Evolutionary conservation across 768 basidiomycete genomes (phyloP).

Genomic region (Porpolomopsis calyptriformis): DNA sequence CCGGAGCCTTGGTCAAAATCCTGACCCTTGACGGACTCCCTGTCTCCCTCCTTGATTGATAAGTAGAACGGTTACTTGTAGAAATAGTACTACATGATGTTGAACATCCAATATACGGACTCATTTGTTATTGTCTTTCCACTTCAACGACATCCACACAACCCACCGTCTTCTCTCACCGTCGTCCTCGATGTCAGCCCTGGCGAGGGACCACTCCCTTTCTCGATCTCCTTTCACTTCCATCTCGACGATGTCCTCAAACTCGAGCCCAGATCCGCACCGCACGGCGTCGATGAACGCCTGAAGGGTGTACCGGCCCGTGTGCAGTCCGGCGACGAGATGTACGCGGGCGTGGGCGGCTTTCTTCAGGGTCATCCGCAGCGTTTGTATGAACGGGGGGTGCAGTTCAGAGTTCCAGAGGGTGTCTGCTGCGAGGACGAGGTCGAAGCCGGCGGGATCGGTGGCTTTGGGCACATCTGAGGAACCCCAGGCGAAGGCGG

Average conservation of each 20-base stretch:
- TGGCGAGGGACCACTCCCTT: conserved; percentile 43
- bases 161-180: conserved; percentile 62
- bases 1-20: conserved; percentile 29
- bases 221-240: conserved; percentile 28
- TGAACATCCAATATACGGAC: too few relatives aligned
- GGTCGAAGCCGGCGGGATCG: conserved; percentile 34
- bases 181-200: conserved; percentile 50
- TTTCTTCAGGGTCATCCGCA: conserved; percentile 37
- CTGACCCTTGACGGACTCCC: conserved; percentile 34
- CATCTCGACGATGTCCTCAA: conserved; percentile 39
- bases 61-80: neutral
- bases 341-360: conserved; percentile 39
- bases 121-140: conserved; percentile 20
- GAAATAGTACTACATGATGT: neutral
- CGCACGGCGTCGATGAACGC: conserved; percentile 39
- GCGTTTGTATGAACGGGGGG: conserved; percentile 38
- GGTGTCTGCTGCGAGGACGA: conserved; percentile 66
- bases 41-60: neutral
- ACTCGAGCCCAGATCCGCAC: conserved; percentile 29
- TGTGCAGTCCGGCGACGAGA: conserved; percentile 67
- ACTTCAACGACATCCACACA: conserved; percentile 52
- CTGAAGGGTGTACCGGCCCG: conserved; percentile 62
- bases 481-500: conserved; percentile 58
- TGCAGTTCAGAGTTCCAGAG: conserved; percentile 66
- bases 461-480: conserved; percentile 11